Conservation (phyloP, 768 basidiomycete genomes). For the Mycena alexandri region DNA sequence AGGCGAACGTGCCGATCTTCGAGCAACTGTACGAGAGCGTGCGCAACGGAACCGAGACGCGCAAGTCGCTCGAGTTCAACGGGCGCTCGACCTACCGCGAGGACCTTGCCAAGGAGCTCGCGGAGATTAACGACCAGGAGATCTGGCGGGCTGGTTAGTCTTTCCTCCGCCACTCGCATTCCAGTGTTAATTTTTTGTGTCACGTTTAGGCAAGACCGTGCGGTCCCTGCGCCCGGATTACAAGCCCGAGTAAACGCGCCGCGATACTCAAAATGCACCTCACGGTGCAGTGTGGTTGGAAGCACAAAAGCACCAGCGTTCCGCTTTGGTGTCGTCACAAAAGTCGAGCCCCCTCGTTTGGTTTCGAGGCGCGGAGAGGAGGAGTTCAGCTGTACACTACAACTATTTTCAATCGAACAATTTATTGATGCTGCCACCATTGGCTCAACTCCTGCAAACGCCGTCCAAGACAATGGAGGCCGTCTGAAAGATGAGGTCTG, state of each 20-base stretch:
- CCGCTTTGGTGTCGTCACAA: not conserved
- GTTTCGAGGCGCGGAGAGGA: too few relatives aligned
- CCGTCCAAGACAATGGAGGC: too few relatives aligned
- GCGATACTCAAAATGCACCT: slow-evolving; percentile 12
- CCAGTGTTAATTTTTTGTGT: slow-evolving; percentile 9
- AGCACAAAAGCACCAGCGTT: slow-evolving; percentile 21
- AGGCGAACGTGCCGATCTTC: slow-evolving; percentile 94
- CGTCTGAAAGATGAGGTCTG: too few relatives aligned
- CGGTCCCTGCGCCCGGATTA: slow-evolving; percentile 89
- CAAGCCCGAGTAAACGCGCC: slow-evolving; percentile 67
- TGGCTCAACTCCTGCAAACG: too few relatives aligned
- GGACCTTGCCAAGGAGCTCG: slow-evolving; percentile 92
- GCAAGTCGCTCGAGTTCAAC: slow-evolving; percentile 97
- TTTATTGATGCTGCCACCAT: too few relatives aligned
- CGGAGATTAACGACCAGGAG: slow-evolving; percentile 97
- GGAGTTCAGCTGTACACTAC: too few relatives aligned
- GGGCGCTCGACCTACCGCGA: slow-evolving; percentile 91
- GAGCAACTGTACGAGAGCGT: slow-evolving; percentile 96
- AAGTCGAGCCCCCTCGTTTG: not conserved
- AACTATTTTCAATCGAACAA: too few relatives aligned
- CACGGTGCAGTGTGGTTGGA: not conserved
- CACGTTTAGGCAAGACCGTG: slow-evolving; percentile 82
- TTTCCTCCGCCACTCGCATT: not conserved
- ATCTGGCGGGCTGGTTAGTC: slow-evolving; percentile 93
- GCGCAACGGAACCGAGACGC: slow-evolving; percentile 95